Evolutionary conservation across 2,329 filamentous ascomycete species (phyloP).

Genomic region (Purpureocillium lavendulum): DNA sequence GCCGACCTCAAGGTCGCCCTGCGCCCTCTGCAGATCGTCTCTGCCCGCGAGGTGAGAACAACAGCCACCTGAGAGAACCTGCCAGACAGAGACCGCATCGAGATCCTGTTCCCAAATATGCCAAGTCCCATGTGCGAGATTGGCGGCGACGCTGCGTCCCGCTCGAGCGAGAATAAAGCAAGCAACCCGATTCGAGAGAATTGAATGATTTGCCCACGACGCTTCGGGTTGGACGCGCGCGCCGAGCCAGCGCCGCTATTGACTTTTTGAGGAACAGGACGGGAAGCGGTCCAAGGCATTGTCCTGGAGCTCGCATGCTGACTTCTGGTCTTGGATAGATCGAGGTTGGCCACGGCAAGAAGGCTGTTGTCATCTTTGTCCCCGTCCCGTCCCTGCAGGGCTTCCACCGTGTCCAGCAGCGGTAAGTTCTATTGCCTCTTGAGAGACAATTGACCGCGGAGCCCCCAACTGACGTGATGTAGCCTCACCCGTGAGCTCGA

Average conservation of each 20-base stretch:
- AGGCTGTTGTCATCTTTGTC: conserved; percentile 99
- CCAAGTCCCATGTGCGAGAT: conserved; percentile 7
- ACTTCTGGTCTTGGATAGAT: conserved; percentile 71
- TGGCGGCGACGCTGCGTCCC: conserved; percentile 19
- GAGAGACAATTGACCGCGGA: background rate
- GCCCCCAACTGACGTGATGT: conserved; percentile 12
- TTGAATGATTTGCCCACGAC: conserved; percentile 6
- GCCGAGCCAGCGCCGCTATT: conserved; percentile 23
- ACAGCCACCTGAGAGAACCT: conserved; percentile 25
- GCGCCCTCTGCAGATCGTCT: conserved; percentile 96
- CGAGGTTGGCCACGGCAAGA: conserved; percentile 99
- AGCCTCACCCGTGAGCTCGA: conserved; percentile 99
- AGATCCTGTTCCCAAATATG: conserved; percentile 36
- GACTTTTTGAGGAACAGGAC: conserved; percentile 56
- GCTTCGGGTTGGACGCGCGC: conserved; percentile 17
- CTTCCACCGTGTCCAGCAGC: conserved; percentile 99
- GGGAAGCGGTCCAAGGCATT: conserved; percentile 68
- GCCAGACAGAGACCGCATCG: conserved; percentile 14
- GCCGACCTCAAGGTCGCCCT: conserved; percentile 94
- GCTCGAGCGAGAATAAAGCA: conserved; percentile 9
- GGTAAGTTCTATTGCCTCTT: conserved; percentile 53
- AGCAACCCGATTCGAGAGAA: conserved; percentile 13
- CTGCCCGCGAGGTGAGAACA: conserved; percentile 94
- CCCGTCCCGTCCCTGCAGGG: conserved; percentile 95
- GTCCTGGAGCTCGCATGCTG: conserved; percentile 70